Base-by-base conservation (phyloP, 2,329 filamentous ascomycete species). In the Fusarium secorum region DNA sequence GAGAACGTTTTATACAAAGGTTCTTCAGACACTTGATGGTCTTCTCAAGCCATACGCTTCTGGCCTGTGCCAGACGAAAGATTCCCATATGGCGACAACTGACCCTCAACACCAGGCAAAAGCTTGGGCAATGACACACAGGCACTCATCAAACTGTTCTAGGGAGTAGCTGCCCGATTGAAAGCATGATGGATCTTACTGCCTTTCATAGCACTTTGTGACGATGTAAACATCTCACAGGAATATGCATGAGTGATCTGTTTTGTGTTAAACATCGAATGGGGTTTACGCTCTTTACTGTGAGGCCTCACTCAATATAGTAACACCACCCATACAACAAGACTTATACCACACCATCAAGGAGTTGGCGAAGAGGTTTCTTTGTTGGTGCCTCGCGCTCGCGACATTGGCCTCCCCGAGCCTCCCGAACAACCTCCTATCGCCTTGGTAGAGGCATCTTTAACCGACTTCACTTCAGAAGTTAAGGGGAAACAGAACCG, bases 401-500 rank as follows among this genome's bases (percentile, higher is more conserved):
- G 13, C 13, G 13, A 56, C 32, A 24, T 36, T 56, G 22, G 15
- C 24, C 22, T 26, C 15, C 28, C 49, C 32, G 24, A 32, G 8
- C 10, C n/a, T 32, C 22, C 51, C 58, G 51, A 35, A 30, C 32
- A 57, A 20, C 26, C 32, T 57, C 58, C 32, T 38, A 30, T 60
- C n/a, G 17, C 39, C 33, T 13, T 15, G 30, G 39, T 17, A 57
- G 5, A 35, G 51, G 51, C 33, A 60, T 38, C 26, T 36, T 45
- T 42, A 36, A 28, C 53, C 39, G 30, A 54, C 6, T 24, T 28
- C 18, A n/a, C n/a, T n/a, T n/a, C n/a, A n/a, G n/a, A n/a, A n/a
- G n/a, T n/a, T n/a, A n/a, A 22, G 20, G 11, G 26, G 35, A 9
- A 59, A 14, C 15, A 60, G 45, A 70, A 32, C 73, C 73, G 73